Evolutionary conservation across 164 flowering plant genomes (phyloP).

Genomic region (Kingdonia uniflora): DNA sequence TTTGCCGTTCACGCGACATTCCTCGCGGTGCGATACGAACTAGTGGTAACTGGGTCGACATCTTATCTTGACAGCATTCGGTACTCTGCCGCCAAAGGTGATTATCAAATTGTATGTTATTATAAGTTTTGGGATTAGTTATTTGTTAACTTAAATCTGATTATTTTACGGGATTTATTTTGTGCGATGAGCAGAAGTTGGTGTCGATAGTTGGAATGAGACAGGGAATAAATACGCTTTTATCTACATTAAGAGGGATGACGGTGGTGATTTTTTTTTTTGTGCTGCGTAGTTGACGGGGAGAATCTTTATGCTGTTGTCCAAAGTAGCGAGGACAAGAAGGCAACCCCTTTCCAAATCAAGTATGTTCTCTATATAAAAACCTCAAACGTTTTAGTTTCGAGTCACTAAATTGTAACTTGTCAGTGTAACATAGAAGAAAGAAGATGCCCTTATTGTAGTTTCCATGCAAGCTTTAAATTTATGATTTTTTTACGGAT

Average conservation of each 20-base stretch:
- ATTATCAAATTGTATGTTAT: not conserved
- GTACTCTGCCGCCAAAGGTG: slow-evolving; percentile 35
- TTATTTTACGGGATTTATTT: not conserved
- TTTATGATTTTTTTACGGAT: too few relatives aligned
- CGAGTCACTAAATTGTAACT: too few relatives aligned
- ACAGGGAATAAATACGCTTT: slow-evolving; percentile 53
- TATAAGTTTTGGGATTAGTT: not conserved
- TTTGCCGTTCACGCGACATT: slow-evolving; percentile 60
- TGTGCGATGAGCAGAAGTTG: slow-evolving; percentile 64
- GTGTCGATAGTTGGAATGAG: slow-evolving; percentile 58
- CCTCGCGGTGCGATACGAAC: slow-evolving; percentile 46
- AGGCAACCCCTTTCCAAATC: too few relatives aligned
- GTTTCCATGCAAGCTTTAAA: too few relatives aligned
- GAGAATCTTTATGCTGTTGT: too few relatives aligned
- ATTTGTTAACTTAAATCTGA: not conserved
- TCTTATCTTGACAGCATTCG: slow-evolving; percentile 38
- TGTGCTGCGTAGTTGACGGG: too few relatives aligned
- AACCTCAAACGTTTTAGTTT: too few relatives aligned
- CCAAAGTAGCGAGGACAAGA: too few relatives aligned
- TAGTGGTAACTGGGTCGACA: slow-evolving; percentile 44
- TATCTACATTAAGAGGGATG: slow-evolving; percentile 38
- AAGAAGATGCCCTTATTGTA: too few relatives aligned
- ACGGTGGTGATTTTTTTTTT: too few relatives aligned
- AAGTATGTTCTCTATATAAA: too few relatives aligned
- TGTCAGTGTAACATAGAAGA: too few relatives aligned